phyloP scores from a whole-genome alignment of 148 eudicot genomes.

The Diospyros kaki region DNA sequence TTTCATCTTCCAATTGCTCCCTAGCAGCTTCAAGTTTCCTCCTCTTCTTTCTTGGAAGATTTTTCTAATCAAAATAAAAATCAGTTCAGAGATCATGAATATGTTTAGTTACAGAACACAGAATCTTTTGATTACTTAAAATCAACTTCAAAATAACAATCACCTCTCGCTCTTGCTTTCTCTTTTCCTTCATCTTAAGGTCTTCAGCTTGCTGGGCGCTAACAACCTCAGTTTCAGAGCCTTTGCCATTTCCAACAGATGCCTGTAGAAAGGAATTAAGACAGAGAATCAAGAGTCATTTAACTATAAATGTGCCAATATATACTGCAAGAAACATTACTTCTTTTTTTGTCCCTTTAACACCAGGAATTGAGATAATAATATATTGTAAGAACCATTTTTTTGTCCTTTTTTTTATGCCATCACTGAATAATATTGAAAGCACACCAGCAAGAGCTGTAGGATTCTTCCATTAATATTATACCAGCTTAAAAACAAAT shows the following conservation, averaged over 20 bases:
- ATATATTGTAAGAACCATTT: too few relatives aligned
- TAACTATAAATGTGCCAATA: background rate
- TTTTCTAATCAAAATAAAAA: constrained; percentile 47
- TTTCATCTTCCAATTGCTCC: constrained; percentile 80
- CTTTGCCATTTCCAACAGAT: constrained; percentile 35
- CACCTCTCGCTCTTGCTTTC: constrained; percentile 91
- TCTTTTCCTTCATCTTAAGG: constrained; percentile 90
- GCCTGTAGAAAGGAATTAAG: constrained; percentile 33
- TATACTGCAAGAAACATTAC: background rate
- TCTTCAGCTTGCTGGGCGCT: constrained; percentile 92
- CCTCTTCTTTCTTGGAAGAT: constrained; percentile 88
- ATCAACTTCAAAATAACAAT: constrained; percentile 6
- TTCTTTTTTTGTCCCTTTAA: too few relatives aligned
- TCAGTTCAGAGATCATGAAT: background rate
- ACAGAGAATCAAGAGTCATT: background rate
- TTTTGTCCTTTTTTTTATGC: too few relatives aligned
- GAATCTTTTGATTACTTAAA: background rate
- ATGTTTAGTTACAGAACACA: background rate
- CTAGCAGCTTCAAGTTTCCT: constrained; percentile 93
- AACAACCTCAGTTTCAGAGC: constrained; percentile 39
- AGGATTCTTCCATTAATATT: background rate
- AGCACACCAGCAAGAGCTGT: background rate
- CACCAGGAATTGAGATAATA: too few relatives aligned
- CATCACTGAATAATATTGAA: too few relatives aligned
- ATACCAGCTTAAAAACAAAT: background rate